Percentiles rank a stretch among this genome's conserved stretches.
These are phyloP conservation scores for Knoxdaviesia proteae DNA, from an alignment of 2,329 filamentous ascomycete species.

Conservation along the genomic window DNA sequence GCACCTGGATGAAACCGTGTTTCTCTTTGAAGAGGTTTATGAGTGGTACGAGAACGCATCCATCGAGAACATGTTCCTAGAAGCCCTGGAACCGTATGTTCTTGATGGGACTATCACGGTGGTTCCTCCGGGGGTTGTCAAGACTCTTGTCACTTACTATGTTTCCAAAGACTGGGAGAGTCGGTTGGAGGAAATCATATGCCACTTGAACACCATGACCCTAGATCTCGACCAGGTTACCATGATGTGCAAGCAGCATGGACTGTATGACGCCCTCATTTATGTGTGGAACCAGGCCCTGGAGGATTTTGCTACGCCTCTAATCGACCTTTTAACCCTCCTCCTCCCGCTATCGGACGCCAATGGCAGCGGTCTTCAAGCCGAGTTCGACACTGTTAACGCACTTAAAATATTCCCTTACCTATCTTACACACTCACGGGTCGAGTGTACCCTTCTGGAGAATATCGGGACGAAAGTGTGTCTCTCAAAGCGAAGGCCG, in stretches of 20 bases:
- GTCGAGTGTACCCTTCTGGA: constrained; percentile 78
- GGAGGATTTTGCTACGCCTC: constrained; percentile 71
- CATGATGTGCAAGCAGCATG: constrained; percentile 71
- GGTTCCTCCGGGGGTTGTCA: constrained; percentile 67
- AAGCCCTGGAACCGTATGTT: constrained; percentile 75
- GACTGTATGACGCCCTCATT: constrained; percentile 82
- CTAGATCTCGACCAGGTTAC: constrained; percentile 92
- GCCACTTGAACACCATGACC: constrained; percentile 72
- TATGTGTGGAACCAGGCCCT: constrained; percentile 94
- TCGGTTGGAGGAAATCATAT: constrained; percentile 82
- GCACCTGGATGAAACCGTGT: constrained; percentile 56
- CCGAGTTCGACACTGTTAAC: constrained; percentile 22
- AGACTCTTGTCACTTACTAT: constrained; percentile 67
- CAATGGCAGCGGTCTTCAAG: constrained; percentile 23
- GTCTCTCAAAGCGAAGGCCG: constrained; percentile 58
- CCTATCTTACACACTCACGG: constrained; percentile 75
- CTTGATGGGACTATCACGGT: constrained; percentile 53
- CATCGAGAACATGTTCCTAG: constrained; percentile 54
- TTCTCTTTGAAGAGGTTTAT: constrained; percentile 79
- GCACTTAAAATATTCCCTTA: constrained; percentile 90
- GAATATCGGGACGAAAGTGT: constrained; percentile 51
- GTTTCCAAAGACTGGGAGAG: constrained; percentile 54
- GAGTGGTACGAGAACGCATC: constrained; percentile 69
- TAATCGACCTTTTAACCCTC: constrained; percentile 65
- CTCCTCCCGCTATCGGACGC: constrained; percentile 35